Percentiles rank a stretch among this genome's conserved stretches.
phyloP scores from a whole-genome alignment of 2,329 filamentous ascomycete species.

The Chaetomiaceae sp. region DNA sequence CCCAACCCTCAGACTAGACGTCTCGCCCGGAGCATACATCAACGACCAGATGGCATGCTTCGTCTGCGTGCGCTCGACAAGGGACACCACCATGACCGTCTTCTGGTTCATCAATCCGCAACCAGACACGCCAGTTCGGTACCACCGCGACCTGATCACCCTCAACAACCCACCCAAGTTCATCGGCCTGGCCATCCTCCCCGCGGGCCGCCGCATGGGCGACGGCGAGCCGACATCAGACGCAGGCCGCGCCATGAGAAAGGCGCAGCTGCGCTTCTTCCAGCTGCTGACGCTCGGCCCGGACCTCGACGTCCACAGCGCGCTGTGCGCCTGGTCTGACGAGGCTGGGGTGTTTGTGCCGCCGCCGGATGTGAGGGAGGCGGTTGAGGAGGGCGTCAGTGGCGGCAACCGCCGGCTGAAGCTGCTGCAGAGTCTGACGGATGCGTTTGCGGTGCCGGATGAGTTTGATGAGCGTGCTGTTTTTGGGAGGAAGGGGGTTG shows the following conservation, averaged over 20 bases:
- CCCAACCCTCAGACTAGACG: constrained; percentile 37
- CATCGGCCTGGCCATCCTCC: constrained; percentile 21
- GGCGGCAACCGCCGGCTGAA: constrained; percentile 14
- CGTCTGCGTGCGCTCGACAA: constrained; percentile 27
- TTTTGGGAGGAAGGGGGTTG: constrained; percentile 6
- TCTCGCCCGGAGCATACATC: constrained; percentile 29
- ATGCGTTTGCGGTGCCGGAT: constrained; percentile 34
- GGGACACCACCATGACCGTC: constrained; percentile 22
- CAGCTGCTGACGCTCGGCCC: constrained; percentile 24
- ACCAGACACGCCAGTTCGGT: constrained; percentile 14
- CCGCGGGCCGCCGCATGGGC: constrained; percentile 17
- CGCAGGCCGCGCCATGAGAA: constrained; percentile 7
- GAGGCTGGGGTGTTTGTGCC: constrained; percentile 5
- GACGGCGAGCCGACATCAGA: neutral
- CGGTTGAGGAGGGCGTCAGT: neutral
- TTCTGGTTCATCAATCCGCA: constrained; percentile 27
- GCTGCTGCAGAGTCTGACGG: constrained; percentile 24
- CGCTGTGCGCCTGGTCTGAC: constrained; percentile 26
- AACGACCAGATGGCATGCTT: constrained; percentile 19
- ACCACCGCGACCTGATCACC: constrained; percentile 23
- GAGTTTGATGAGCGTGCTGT: constrained; percentile 36
- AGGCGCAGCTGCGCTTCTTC: constrained; percentile 22
- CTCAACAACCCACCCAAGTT: constrained; percentile 17
- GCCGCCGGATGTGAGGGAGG: constrained; percentile 12
- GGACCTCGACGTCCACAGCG: constrained; percentile 21